A percentile compares a stretch with the other conserved stretches of the same genome.
phyloP scores from a whole-genome alignment of 2,329 filamentous ascomycete genomes.

The Xenoacremonium recifei region DNA sequence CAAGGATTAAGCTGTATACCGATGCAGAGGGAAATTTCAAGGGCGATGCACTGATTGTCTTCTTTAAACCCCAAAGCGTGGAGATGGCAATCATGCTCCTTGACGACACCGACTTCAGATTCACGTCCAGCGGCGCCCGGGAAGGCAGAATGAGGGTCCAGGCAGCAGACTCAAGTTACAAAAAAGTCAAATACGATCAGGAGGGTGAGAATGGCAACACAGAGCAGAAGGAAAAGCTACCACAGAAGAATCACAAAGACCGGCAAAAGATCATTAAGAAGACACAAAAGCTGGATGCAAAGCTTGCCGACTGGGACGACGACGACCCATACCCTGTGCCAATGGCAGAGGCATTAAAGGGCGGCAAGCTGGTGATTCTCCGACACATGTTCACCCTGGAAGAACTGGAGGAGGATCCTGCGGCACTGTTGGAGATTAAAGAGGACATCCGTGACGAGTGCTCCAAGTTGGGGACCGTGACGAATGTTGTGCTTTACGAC shows the following conservation, averaged over 20 bases:
- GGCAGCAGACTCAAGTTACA: conserved; percentile 86
- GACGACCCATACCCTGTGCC: conserved; percentile 63
- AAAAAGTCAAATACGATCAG: conserved; percentile 72
- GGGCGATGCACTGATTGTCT: conserved; percentile 88
- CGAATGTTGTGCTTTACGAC: conserved; percentile 89
- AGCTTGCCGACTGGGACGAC: conserved; percentile 93
- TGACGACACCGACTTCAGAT: conserved; percentile 79
- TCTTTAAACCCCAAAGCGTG: conserved; percentile 94
- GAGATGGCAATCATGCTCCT: conserved; percentile 77
- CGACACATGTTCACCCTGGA: conserved; percentile 90
- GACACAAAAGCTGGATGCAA: conserved; percentile 86
- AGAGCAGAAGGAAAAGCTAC: conserved; percentile 35
- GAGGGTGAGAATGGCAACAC: conserved; percentile 24
- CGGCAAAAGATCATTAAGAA: conserved; percentile 89
- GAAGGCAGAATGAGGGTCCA: conserved; percentile 75
- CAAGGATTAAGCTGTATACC: conserved; percentile 90
- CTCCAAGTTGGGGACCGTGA: conserved; percentile 80
- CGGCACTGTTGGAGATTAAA: conserved; percentile 84
- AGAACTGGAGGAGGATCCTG: conserved; percentile 82
- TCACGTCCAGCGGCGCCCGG: conserved; percentile 49
- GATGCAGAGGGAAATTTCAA: conserved; percentile 84
- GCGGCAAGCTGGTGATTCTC: conserved; percentile 81
- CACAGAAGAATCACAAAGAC: conserved; percentile 60
- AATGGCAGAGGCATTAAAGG: conserved; percentile 48
- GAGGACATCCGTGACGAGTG: conserved; percentile 92